Evolutionary conservation across 1,139 yeast species (phyloP), one percentile per base, ranked within the genome.

Genomic region (Arxiozyma telluris): DNA sequence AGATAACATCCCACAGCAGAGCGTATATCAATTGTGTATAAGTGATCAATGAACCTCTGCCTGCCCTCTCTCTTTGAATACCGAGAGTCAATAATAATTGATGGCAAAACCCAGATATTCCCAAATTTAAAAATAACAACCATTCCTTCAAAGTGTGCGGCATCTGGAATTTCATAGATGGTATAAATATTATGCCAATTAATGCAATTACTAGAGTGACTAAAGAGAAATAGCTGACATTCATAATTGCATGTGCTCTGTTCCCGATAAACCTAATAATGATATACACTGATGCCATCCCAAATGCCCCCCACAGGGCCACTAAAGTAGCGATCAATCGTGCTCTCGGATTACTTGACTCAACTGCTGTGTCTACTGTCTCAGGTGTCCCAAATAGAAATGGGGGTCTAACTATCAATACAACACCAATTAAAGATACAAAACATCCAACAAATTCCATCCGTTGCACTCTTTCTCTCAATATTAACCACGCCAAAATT

Each of bases 11-110:
- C 82, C 91, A 84, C 41, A 85, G 59, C 17, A 88, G 72, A 0
- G 96, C 93, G 71, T 85, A 88, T 1, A 89, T 71, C 76, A 90
- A 77, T 63, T 83, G 88, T 1, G 89, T 77, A 67, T 90, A 90
- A 6, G 80, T 73, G 78, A 87, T 84, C 57, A 87, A 76, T 7
- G 93, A 77, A 0, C 91, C 90, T 55, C 87, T 77, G 1, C 30
- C 39, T 1, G 96, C 95, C 56, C 77, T 76, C 57, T 87, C 96
- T 55, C 89, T 73, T 67, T 88, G 96, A 51, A 90, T 78, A 0
- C 96, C 97, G 3, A 89, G 83, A 0, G 96, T 87, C 54, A 87
- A 71, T 39, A 84, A 73, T 61, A 83, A 83, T 67, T 90, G 96
- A 82, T 85, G 86, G 54, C 83, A 70, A 68, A 89, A 90, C 0